Evolutionary conservation across 2,329 filamentous ascomycete species (phyloP).

Genomic region (Massarina eburnea): DNA sequence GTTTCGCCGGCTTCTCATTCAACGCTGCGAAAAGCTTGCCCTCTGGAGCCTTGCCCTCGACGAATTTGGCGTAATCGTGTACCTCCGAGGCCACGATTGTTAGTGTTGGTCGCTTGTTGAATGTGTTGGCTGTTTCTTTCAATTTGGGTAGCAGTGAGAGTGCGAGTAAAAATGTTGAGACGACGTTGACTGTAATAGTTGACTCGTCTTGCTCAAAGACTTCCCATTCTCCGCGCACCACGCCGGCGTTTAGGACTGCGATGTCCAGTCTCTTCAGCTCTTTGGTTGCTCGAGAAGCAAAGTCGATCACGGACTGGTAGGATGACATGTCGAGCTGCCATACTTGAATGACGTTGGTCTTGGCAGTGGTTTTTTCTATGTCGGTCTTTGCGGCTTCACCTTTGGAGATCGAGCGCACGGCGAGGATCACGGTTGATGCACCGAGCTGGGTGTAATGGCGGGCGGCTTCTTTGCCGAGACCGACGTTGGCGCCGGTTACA

Average conservation of each 20-base stretch:
- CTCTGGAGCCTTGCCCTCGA: slow-evolving; percentile 22
- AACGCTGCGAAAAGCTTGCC: slow-evolving; percentile 33
- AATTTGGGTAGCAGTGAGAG: slow-evolving; percentile 32
- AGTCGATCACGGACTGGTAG: slow-evolving; percentile 42
- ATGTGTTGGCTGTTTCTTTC: slow-evolving; percentile 20
- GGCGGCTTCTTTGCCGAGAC: slow-evolving; percentile 50
- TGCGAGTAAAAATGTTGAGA: slow-evolving; percentile 43
- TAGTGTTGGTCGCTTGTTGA: slow-evolving; percentile 28
- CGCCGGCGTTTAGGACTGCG: slow-evolving; percentile 44
- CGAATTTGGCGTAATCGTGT: slow-evolving; percentile 29
- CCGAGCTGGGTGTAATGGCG: slow-evolving; percentile 45
- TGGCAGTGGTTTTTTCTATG: slow-evolving; percentile 38
- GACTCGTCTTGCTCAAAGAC: slow-evolving; percentile 32
- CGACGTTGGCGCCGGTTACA: slow-evolving; percentile 51
- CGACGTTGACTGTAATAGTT: slow-evolving; percentile 44
- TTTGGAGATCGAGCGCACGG: slow-evolving; percentile 45
- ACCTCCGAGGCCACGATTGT: slow-evolving; percentile 37
- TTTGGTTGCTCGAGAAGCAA: slow-evolving; percentile 26
- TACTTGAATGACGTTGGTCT: slow-evolving; percentile 42
- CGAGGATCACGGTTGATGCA: slow-evolving; percentile 48
- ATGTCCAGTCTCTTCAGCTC: slow-evolving; percentile 39
- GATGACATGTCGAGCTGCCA: slow-evolving; percentile 49
- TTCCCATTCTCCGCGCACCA: slow-evolving; percentile 28
- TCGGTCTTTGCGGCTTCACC: slow-evolving; percentile 48
- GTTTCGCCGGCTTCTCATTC: slow-evolving; percentile 14